A percentile compares a stretch with the other conserved stretches of the same genome.
Conservation (phyloP, 768 basidiomycete species). For the Mycena sanguinolenta region DNA sequence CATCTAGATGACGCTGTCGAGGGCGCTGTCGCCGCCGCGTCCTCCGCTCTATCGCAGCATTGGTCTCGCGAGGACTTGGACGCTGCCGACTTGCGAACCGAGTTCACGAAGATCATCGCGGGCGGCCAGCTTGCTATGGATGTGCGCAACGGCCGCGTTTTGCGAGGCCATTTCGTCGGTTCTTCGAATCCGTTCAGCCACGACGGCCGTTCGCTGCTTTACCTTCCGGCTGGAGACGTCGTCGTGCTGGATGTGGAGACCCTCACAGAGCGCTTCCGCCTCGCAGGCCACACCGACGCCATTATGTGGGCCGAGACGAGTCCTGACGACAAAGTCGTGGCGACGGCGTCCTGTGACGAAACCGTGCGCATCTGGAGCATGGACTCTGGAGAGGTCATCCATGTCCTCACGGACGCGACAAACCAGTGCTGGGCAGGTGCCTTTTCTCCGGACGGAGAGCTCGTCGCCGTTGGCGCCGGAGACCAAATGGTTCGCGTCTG, state of each 20-base stretch:
- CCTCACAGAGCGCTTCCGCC: no score
- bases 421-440: neutral
- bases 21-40: neutral
- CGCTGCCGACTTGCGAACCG: neutral
- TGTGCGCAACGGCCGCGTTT: neutral
- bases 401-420: neutral
- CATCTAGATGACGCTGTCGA: neutral
- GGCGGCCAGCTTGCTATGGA: neutral
- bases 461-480: no score
- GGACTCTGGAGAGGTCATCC: neutral
- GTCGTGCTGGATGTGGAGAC: conserved; percentile 16
- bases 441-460: neutral
- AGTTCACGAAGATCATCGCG: neutral
- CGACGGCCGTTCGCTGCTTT: conserved; percentile 22
- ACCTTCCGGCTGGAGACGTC: neutral
- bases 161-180: neutral
- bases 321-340: conserved; percentile 18
- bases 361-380: conserved; percentile 5
- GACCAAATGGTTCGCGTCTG: neutral
- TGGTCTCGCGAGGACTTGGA: conserved; percentile 16
- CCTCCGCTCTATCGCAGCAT: conserved; percentile 2
- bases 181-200: conserved; percentile 21
- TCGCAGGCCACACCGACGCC: no score
- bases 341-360: neutral
- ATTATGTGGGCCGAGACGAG: no score